phyloP scores from a whole-genome alignment of 83 land plant species.

The Picea engelmannii region DNA sequence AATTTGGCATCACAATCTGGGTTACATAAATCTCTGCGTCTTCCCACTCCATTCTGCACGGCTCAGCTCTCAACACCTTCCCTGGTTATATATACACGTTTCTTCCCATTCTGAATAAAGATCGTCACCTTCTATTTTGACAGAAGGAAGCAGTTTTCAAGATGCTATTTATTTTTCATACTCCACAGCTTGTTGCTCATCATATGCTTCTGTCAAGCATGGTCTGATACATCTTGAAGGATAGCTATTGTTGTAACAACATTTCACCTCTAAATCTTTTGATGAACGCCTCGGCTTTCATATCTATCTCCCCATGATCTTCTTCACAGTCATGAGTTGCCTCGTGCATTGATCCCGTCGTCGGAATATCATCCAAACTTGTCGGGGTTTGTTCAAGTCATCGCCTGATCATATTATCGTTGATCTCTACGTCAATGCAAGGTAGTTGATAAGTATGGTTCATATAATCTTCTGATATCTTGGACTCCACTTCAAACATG shows the following conservation, averaged over 20 bases:
- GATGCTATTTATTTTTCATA: too few species aligned
- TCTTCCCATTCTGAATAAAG: too few species aligned
- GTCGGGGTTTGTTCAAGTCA: neutral
- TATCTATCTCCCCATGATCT: neutral
- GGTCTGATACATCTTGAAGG: conserved; percentile 2
- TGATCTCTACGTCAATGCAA: neutral
- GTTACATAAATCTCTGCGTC: too few species aligned
- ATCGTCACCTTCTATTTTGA: too few species aligned
- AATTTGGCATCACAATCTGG: too few species aligned
- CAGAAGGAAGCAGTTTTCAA: too few species aligned
- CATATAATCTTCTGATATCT: neutral
- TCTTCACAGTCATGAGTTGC: neutral
- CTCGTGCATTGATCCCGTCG: neutral
- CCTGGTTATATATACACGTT: too few species aligned
- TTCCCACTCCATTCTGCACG: too few species aligned
- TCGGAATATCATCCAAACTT: too few species aligned
- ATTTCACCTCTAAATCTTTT: neutral
- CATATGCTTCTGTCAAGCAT: conserved; percentile 7
- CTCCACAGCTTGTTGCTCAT: neutral
- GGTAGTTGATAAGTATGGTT: neutral
- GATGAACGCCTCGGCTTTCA: neutral
- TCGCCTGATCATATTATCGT: neutral
- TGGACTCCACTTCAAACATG: neutral
- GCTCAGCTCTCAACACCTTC: too few species aligned
- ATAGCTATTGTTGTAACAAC: neutral